Evolutionary conservation across 179 eudicot species (phyloP).

Genomic region (Beta macrorhiza): DNA sequence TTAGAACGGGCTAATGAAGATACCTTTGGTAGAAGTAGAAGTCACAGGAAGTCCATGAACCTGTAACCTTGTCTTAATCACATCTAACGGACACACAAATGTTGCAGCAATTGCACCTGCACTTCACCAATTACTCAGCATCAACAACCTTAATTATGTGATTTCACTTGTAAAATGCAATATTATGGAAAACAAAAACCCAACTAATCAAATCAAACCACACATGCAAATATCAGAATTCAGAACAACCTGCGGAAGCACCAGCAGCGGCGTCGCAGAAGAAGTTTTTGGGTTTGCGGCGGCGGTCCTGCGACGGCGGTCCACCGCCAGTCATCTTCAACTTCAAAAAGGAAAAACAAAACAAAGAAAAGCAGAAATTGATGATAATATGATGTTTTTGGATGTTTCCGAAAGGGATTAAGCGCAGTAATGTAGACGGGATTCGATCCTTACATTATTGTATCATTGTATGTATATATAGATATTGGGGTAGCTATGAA

Average conservation of each 20-base stretch:
- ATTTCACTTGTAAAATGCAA: neutral
- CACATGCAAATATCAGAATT: neutral
- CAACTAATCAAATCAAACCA: constrained; percentile 9
- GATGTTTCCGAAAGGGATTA: too few relatives aligned
- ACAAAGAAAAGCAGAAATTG: too few relatives aligned
- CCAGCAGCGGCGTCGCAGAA: constrained; percentile 67
- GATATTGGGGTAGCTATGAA: neutral
- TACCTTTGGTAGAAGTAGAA: constrained; percentile 58
- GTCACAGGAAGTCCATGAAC: constrained; percentile 67
- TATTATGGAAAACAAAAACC: constrained; percentile 13
- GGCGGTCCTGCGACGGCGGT: constrained; percentile 36
- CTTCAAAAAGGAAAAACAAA: neutral
- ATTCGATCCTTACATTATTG: too few relatives aligned
- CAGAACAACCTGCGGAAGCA: constrained; percentile 63
- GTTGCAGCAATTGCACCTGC: constrained; percentile 94
- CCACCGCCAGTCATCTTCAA: constrained; percentile 38
- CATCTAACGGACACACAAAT: constrained; percentile 83
- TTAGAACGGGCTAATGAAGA: neutral
- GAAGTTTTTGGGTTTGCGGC: constrained; percentile 36
- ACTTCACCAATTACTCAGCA: neutral
- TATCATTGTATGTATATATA: too few relatives aligned
- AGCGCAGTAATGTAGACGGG: too few relatives aligned
- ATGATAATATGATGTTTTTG: too few relatives aligned
- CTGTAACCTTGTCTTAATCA: constrained; percentile 86
- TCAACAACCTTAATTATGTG: neutral